Evolutionary conservation across 495 filamentous ascomycete genomes (phyloP).

Genomic region (Pyronema domesticum): DNA sequence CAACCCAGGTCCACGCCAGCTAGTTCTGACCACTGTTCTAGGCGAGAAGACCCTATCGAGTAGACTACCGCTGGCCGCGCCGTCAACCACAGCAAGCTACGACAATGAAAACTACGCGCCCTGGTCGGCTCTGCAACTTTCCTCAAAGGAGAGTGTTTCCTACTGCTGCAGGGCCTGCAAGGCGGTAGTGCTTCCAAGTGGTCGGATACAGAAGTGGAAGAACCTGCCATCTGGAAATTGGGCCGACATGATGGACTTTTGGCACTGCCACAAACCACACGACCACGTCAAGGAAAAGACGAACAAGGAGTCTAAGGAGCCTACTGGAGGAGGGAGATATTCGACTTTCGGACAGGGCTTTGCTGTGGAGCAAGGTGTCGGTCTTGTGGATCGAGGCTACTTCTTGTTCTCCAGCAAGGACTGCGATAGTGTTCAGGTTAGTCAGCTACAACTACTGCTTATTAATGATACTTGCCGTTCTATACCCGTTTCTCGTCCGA

Average conservation of each 20-base stretch:
- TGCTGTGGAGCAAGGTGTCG: slow-evolving; percentile 40
- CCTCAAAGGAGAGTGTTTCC: slow-evolving; percentile 27
- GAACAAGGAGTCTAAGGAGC: neutral
- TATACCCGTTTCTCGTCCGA: neutral
- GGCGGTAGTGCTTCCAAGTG: slow-evolving; percentile 28
- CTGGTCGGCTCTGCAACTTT: slow-evolving; percentile 56
- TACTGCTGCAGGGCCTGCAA: slow-evolving; percentile 50
- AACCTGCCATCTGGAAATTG: slow-evolving; percentile 91
- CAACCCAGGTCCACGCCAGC: slow-evolving; percentile 19
- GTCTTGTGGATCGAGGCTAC: slow-evolving; percentile 64
- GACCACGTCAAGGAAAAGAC: slow-evolving; percentile 25
- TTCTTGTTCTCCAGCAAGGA: slow-evolving; percentile 51
- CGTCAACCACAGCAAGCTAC: slow-evolving; percentile 16
- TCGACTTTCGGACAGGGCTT: slow-evolving; percentile 24
- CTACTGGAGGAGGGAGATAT: slow-evolving; percentile 1
- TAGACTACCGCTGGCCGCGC: slow-evolving; percentile 45
- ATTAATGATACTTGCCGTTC: neutral
- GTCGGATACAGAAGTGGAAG: slow-evolving; percentile 52
- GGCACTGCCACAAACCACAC: slow-evolving; percentile 93
- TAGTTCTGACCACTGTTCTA: slow-evolving; percentile 25
- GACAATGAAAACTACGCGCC: slow-evolving; percentile 30
- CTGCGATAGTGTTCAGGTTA: slow-evolving; percentile 35
- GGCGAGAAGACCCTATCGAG: slow-evolving; percentile 41
- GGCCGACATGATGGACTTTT: slow-evolving; percentile 99
- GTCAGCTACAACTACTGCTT: slow-evolving; percentile 33